Percentiles rank a stretch among this genome's conserved stretches.
These are phyloP conservation scores for Fusarium aywerte DNA, from an alignment of 2,329 filamentous ascomycete species.

Conservation along the genomic window DNA sequence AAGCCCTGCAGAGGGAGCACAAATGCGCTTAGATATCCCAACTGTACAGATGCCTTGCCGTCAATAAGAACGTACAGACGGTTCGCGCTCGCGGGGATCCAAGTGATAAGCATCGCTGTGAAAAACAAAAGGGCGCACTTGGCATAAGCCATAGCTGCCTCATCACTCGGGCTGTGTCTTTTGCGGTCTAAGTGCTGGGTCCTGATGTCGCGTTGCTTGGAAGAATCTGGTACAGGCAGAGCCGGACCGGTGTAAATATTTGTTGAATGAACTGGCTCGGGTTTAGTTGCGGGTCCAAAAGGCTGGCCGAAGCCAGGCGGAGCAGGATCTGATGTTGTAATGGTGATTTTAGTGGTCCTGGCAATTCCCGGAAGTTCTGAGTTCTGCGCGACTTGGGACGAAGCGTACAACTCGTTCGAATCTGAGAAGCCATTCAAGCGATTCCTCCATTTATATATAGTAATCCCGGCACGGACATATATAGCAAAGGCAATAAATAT, in stretches of 20 bases:
- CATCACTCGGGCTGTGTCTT: not conserved
- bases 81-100: slow-evolving; percentile 16
- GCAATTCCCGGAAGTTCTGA: not conserved
- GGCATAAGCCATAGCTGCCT: slow-evolving; percentile 13
- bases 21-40: slow-evolving; percentile 12
- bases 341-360: slow-evolving; percentile 11
- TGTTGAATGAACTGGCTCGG: slow-evolving; percentile 8
- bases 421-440: slow-evolving; percentile 6
- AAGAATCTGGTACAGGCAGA: not conserved
- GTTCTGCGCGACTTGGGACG: not conserved
- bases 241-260: not conserved
- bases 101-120: slow-evolving; percentile 11
- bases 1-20: slow-evolving; percentile 5
- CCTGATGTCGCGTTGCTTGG: not conserved
- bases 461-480: not conserved
- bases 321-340: not conserved
- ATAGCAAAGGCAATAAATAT: not conserved
- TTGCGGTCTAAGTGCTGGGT: not conserved
- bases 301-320: not conserved
- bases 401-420: slow-evolving; percentile 3
- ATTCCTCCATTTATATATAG: slow-evolving; percentile 15
- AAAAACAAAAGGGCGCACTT: slow-evolving; percentile 12
- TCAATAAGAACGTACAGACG: slow-evolving; percentile 12
- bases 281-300: not conserved
- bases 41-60: not conserved